These are phyloP conservation scores for Ricinus communis DNA, from an alignment of 345 rosid species.

Conservation along the genomic window DNA sequence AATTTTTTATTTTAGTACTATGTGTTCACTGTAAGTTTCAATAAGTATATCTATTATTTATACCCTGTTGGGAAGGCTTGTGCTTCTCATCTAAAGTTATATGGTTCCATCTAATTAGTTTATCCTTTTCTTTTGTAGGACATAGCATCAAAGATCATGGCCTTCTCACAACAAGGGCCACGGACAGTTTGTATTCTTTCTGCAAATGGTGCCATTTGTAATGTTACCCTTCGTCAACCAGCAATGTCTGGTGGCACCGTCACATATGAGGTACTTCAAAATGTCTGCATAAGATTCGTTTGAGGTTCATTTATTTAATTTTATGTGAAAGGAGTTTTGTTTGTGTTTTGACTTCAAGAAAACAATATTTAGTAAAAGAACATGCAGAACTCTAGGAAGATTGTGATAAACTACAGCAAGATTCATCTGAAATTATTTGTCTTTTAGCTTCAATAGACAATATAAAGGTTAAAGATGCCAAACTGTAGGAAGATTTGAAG, in stretches of 20 bases:
- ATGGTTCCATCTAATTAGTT: neutral
- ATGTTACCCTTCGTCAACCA: constrained; percentile 66
- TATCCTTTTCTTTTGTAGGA: constrained; percentile 50
- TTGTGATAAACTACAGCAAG: too few species aligned
- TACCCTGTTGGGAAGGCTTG: too few species aligned
- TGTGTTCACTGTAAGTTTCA: too few species aligned
- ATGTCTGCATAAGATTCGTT: neutral
- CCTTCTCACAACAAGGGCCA: constrained; percentile 82
- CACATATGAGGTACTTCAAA: constrained; percentile 67
- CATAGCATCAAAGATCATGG: constrained; percentile 61
- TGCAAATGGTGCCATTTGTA: constrained; percentile 78
- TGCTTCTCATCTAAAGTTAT: neutral
- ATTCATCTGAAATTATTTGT: too few species aligned
- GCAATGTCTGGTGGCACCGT: constrained; percentile 50
- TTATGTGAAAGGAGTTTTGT: constrained; percentile 6
- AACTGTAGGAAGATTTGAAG: neutral
- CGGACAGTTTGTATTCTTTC: constrained; percentile 80
- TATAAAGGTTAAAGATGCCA: neutral
- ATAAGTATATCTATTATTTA: too few species aligned
- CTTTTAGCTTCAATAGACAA: neutral
- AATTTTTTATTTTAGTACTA: too few species aligned
- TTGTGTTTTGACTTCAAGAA: constrained; percentile 8
- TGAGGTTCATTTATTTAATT: constrained; percentile 2
- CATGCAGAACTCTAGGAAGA: neutral
- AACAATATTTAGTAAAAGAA: neutral